Evolutionary conservation across 1,284 basidiomycete genomes (phyloP).

Genomic region (Sanguinoderma infundibulare): DNA sequence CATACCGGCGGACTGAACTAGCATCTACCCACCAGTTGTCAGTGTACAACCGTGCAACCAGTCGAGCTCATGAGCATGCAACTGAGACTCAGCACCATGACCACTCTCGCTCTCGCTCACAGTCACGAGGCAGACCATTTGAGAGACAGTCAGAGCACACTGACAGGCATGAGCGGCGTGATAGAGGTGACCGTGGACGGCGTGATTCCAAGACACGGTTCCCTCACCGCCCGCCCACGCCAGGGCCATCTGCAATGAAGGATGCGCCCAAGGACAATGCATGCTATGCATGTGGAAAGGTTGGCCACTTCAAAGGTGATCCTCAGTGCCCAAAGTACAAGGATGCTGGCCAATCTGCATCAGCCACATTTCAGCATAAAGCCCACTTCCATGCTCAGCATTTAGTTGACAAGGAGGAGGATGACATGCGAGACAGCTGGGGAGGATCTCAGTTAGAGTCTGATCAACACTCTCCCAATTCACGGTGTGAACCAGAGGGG

Average conservation of each 20-base stretch:
- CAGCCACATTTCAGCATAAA: not conserved
- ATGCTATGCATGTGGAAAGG: conserved; percentile 4
- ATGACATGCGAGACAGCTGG: not conserved
- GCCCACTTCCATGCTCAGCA: conserved; percentile 4
- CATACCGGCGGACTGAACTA: no score
- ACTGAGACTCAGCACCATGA: no score
- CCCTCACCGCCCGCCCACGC: not conserved
- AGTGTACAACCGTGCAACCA: no score
- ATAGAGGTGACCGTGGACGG: no score
- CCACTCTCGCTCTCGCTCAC: no score
- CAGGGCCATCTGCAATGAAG: not conserved
- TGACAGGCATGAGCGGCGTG: no score
- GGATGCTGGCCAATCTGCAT: not conserved
- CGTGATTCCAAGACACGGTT: not conserved
- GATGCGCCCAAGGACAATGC: not conserved
- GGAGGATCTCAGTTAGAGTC: conserved; percentile 6
- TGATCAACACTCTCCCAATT: not conserved
- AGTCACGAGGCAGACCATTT: no score
- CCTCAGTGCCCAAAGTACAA: conserved; percentile 1
- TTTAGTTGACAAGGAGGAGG: not conserved
- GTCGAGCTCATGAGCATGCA: no score
- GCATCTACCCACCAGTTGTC: no score
- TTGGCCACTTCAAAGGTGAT: conserved; percentile 7
- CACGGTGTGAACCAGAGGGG: not conserved
- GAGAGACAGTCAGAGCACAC: no score